Evolutionary conservation across 768 basidiomycete genomes (phyloP).

Genomic region (Rhodotorula kratochvilovae): DNA sequence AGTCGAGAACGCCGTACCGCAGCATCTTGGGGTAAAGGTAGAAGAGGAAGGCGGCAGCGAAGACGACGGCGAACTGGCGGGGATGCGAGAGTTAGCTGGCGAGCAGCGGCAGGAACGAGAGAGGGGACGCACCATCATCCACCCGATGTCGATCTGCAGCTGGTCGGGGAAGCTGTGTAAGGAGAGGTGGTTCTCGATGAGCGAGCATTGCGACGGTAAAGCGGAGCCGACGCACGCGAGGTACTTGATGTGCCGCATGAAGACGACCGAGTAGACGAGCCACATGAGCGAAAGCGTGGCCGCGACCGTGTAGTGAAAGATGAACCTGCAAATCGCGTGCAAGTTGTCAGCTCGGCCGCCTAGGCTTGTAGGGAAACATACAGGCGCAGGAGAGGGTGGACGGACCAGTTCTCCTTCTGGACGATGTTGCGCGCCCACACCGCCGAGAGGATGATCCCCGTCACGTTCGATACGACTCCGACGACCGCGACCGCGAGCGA

Average conservation of each 20-base stretch:
- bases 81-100: neutral
- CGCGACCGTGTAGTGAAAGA: constrained; percentile 9
- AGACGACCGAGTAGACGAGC: constrained; percentile 2
- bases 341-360: neutral
- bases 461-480: neutral
- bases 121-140: constrained; percentile 11
- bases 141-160: constrained; percentile 23
- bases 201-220: neutral
- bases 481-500: neutral
- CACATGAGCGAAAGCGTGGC: neutral
- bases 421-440: constrained; percentile 1
- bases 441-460: neutral
- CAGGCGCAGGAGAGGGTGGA: neutral
- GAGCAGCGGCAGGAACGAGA: neutral
- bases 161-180: neutral
- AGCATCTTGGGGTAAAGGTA: constrained; percentile 26
- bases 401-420: neutral
- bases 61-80: constrained; percentile 9
- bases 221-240: neutral
- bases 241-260: constrained; percentile 8
- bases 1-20: constrained; percentile 2
- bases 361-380: no score
- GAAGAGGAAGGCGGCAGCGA: neutral
- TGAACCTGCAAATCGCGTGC: constrained; percentile 5
- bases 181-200: neutral